Evolutionary conservation across 2,329 filamentous ascomycete genomes (phyloP), one percentile per base, ranked within the genome.

Genomic region (Apiospora malaysiana): DNA sequence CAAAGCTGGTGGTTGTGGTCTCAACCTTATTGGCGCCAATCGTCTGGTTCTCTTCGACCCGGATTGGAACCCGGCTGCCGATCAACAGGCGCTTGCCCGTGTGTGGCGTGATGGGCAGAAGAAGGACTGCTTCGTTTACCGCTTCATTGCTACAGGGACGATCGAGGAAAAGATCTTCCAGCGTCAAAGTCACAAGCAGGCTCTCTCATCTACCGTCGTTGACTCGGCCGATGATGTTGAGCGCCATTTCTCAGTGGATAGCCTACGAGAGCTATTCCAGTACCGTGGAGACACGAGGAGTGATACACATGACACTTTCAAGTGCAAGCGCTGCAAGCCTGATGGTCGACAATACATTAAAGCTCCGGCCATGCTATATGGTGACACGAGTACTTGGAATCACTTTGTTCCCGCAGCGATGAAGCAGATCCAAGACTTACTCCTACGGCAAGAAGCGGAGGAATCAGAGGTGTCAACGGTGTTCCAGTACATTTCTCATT

Each of bases 101-200:
- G 96, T 99, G 25, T 99, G 96, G 96, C 93, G 96, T 86, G 96
- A 99, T 77, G 96, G 96, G 0, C 96, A 99, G 82, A 98, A 97
- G 87, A 99, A 99, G 80, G 96, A 99, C 78, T 99, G 96, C 79
- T 99, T 99, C 77, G 96, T 99, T 21, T 99, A 99, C 81, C 93
- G 96, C n/a, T 99, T 99, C 83, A 99, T 99, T 77, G 93, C 95
- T 0, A 98, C 97, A 0, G 96, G 96, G 4, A 98, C 95, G 0
- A 99, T 99, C 73, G 96, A 99, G 79, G 96, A 99, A 82, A 99
- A 99, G 84, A 98, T 99, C 76, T 99, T 99, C 84, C 96, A 99
- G 82, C 92, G 97, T 12, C 96, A 99, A 79, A 97, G 94, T 0
- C 97, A 99, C 85, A 99, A 99, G 83, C 96, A 99, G 82, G 97